Evolutionary conservation across 2,329 filamentous ascomycete genomes (phyloP).

Genomic region (Geosmithia flava): DNA sequence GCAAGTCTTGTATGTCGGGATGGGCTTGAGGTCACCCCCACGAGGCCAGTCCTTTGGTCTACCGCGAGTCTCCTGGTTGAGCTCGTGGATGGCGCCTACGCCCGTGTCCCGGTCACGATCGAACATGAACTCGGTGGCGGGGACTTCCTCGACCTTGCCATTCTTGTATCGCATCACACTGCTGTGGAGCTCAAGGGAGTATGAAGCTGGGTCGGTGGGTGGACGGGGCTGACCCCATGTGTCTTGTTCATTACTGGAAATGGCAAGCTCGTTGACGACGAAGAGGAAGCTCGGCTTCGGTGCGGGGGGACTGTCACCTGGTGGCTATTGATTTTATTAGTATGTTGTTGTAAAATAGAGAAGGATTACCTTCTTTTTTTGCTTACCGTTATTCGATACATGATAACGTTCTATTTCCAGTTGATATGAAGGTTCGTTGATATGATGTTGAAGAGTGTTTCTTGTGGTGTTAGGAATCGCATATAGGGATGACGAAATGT

Average conservation of each 20-base stretch:
- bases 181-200: constrained; percentile 14
- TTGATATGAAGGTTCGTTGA: no score
- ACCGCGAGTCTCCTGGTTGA: not conserved
- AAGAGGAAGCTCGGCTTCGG: constrained; percentile 21
- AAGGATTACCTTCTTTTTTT: no score
- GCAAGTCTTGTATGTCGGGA: not conserved
- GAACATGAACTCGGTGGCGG: not conserved
- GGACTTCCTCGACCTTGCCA: constrained; percentile 10
- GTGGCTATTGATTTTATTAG: no score
- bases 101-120: not conserved
- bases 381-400: no score
- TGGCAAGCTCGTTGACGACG: constrained; percentile 20
- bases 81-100: constrained; percentile 1
- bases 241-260: constrained; percentile 6
- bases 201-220: constrained; percentile 9
- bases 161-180: constrained; percentile 21
- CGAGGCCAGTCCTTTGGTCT: not conserved
- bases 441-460: no score
- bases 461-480: no score
- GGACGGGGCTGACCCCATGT: constrained; percentile 8
- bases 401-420: no score
- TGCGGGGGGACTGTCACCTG: not conserved
- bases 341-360: no score
- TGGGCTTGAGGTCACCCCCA: no score
- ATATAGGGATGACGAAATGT: no score